Conservation (phyloP, 2,329 filamentous ascomycete species). For the Alternaria sp. region DNA sequence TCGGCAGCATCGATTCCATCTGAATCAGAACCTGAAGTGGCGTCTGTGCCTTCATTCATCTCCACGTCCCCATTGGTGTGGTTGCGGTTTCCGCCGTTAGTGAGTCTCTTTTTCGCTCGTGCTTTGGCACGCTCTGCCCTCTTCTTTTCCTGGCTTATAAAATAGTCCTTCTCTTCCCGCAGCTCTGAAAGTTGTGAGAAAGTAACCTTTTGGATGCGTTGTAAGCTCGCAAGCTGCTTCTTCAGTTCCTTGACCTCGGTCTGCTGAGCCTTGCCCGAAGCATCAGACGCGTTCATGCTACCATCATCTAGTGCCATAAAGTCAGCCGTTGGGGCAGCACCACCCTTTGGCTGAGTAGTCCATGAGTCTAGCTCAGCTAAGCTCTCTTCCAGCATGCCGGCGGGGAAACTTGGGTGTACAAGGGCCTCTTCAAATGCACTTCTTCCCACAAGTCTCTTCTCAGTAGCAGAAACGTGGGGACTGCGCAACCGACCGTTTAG, state of each 20-base stretch:
- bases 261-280: conserved; percentile 16
- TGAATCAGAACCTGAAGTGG: conserved; percentile 31
- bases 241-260: conserved; percentile 49
- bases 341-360: conserved; percentile 30
- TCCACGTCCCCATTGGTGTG: conserved; percentile 38
- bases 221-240: conserved; percentile 54
- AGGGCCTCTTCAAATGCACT: conserved; percentile 53
- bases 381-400: conserved; percentile 50
- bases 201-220: conserved; percentile 57
- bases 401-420: conserved; percentile 55
- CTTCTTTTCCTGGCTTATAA: conserved; percentile 45
- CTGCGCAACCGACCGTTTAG: conserved; percentile 55
- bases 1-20: conserved; percentile 22
- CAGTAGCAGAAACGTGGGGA: conserved; percentile 43
- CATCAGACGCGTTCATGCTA: conserved; percentile 3
- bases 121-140: conserved; percentile 33
- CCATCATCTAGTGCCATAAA: conserved; percentile 39
- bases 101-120: conserved; percentile 31
- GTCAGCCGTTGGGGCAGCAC: conserved; percentile 38
- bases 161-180: conserved; percentile 52
- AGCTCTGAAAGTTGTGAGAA: conserved; percentile 57
- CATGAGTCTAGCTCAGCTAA: conserved; percentile 48
- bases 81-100: conserved; percentile 28
- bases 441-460: conserved; percentile 23
- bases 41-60: conserved; percentile 35